Base-by-base conservation (phyloP, 1,139 yeast species). In the Pichia sp. region DNA sequence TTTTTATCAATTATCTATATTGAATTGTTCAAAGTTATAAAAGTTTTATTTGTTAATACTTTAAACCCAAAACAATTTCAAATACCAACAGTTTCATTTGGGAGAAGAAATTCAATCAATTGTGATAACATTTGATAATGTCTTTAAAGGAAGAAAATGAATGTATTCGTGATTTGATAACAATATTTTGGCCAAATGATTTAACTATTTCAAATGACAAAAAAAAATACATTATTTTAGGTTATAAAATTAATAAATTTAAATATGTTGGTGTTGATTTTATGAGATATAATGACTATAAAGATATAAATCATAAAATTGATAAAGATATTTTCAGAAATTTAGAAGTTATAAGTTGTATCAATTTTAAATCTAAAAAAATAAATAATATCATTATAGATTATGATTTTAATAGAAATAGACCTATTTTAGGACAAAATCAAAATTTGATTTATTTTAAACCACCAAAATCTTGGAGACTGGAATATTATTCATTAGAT, bases 401-500 rank as follows among this genome's bases (percentile, higher is more conserved):
- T 24, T 51, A 49, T 37, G 52, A 55, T 45, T 30, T 41, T 35
- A 20, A 35, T 10, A 20, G 27, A 8, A 33, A 47, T 16, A 36
- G 11, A 9, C 64, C 62, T 1, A 24, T 48, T 3, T 20, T 58
- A 16, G 28, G 41, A 4, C 12, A 37, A 1, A 39, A 53, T 30
- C 57, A 57, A 32, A 55, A 51, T 33, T 34, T 87, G 1, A 68
- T 90, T 2, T 55, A 75, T 20, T 90, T 80, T 61, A 76, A 77
- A 30, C 86, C 95, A 1, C 97, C 97, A 0, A 74, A 77, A 42
- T 79, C 85, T 26, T 70, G 71, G 37, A 74, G 78, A 50, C 74
- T 92, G 71, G 96, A 90, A 56, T 87, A 85, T 61, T 84, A 80
- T 54, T 82, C 97, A 0, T 64, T 85, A 5, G 68, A 73, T 25